phyloP scores from a whole-genome alignment of 441 rosid species.

The Pelargonium myrrhifolium region DNA sequence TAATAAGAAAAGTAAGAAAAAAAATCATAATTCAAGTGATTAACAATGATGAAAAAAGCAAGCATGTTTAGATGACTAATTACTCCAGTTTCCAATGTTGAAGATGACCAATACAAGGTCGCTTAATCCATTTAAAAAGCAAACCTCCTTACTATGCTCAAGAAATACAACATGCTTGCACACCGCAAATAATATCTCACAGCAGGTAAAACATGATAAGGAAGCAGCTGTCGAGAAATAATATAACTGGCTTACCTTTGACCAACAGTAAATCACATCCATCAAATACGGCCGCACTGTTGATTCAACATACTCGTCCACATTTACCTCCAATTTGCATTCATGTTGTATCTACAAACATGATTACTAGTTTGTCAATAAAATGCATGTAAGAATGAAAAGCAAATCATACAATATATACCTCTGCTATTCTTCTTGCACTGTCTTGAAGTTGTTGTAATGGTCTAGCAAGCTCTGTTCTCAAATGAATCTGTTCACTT shows the following conservation, averaged over 20 bases:
- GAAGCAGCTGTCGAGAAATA: not conserved
- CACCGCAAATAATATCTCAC: not conserved
- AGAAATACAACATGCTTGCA: not conserved
- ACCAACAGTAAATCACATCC: constrained; percentile 98
- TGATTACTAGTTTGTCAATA: constrained; percentile 7
- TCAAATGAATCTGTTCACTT: constrained; percentile 71
- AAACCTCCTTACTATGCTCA: not conserved
- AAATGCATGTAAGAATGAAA: constrained; percentile 8
- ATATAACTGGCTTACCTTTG: constrained; percentile 48
- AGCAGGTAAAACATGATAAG: not conserved
- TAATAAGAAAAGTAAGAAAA: not conserved
- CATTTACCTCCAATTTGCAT: constrained; percentile 82
- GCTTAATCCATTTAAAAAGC: not conserved
- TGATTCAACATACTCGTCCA: constrained; percentile 91
- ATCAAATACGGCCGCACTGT: constrained; percentile 86
- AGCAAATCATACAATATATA: constrained; percentile 19
- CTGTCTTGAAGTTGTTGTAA: constrained; percentile 93
- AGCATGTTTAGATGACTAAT: too few species aligned
- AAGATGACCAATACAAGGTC: too few species aligned
- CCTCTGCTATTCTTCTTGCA: constrained; percentile 96
- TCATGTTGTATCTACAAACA: constrained; percentile 78
- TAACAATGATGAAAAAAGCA: not conserved
- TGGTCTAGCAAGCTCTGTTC: constrained; percentile 85
- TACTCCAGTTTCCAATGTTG: too few species aligned
- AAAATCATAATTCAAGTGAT: not conserved